These are phyloP conservation scores for Arctostaphylos glauca DNA, from an alignment of 148 eudicot species.

Conservation along the genomic window DNA sequence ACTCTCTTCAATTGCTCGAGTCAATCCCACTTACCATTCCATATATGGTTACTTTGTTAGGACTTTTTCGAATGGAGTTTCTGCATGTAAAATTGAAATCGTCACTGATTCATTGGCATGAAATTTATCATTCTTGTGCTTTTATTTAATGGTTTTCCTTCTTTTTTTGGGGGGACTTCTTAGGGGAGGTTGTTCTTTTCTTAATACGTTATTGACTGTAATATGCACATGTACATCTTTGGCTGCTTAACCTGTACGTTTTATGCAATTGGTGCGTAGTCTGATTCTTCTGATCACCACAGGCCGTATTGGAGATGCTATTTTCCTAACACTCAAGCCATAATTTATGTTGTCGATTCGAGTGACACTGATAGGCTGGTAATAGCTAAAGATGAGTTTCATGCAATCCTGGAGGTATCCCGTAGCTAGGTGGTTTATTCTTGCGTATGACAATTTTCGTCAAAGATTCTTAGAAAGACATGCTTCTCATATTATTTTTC, in stretches of 20 bases:
- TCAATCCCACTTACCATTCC: not conserved
- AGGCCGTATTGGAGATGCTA: slow-evolving; percentile 99
- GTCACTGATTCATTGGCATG: not conserved
- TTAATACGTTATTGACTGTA: not conserved
- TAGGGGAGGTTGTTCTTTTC: too few species aligned
- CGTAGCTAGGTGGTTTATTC: not conserved
- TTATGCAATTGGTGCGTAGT: slow-evolving; percentile 7
- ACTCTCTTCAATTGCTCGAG: not conserved
- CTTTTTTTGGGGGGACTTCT: not conserved
- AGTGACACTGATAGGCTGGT: slow-evolving; percentile 95
- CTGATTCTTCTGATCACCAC: slow-evolving; percentile 18
- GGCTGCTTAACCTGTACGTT: not conserved
- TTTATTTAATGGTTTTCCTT: not conserved
- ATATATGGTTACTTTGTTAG: not conserved
- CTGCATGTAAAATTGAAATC: not conserved
- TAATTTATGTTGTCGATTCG: slow-evolving; percentile 96
- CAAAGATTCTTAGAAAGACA: not conserved
- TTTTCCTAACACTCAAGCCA: slow-evolving; percentile 98
- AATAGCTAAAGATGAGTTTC: slow-evolving; percentile 95
- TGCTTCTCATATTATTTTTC: not conserved
- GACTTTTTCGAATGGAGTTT: not conserved
- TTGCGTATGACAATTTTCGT: not conserved
- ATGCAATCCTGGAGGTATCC: slow-evolving; percentile 84
- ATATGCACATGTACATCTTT: not conserved
- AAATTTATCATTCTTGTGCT: not conserved